A percentile compares a stretch with the other conserved stretches of the same genome.
Evolutionary conservation across 164 flowering plant species (phyloP).

Genomic region (Aristolochia contorta): DNA sequence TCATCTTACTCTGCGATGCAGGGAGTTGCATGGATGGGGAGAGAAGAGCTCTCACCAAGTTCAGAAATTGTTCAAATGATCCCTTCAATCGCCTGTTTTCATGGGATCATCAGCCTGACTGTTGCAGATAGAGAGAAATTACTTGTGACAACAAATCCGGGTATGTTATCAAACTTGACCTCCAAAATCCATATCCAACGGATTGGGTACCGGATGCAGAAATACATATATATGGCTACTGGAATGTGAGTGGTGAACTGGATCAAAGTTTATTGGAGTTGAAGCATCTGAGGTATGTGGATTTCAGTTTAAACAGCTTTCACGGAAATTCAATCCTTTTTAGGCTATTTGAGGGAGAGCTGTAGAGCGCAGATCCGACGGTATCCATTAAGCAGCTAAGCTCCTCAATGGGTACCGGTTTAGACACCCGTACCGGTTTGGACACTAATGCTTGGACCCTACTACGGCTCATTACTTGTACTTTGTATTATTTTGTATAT

Average conservation of each 20-base stretch:
- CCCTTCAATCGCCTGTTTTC: conserved; percentile 3
- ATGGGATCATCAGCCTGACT: neutral
- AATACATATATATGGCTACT: neutral
- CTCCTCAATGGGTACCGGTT: too few relatives aligned
- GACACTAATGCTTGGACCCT: too few relatives aligned
- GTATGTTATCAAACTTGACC: conserved; percentile 6
- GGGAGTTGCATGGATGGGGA: conserved; percentile 3
- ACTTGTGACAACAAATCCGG: conserved; percentile 3
- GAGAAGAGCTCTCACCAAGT: conserved; percentile 7
- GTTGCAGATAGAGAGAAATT: conserved; percentile 7
- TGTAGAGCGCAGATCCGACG: too few relatives aligned
- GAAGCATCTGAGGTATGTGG: conserved; percentile 7
- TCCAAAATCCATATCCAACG: neutral
- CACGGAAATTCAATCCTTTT: neutral
- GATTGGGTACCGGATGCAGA: fast-evolving
- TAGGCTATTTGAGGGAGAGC: conserved; percentile 5
- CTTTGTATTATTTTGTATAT: too few relatives aligned
- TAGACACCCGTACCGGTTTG: too few relatives aligned
- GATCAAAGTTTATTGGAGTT: conserved; percentile 10
- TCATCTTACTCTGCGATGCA: too few relatives aligned
- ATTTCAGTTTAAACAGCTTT: conserved; percentile 9
- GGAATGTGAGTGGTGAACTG: conserved; percentile 3
- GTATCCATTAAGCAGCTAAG: too few relatives aligned
- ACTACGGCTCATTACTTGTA: too few relatives aligned
- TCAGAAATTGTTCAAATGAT: conserved; percentile 2